Conservation (phyloP, 768 basidiomycete species). For the Lepiota brunneoincarnata region DNA sequence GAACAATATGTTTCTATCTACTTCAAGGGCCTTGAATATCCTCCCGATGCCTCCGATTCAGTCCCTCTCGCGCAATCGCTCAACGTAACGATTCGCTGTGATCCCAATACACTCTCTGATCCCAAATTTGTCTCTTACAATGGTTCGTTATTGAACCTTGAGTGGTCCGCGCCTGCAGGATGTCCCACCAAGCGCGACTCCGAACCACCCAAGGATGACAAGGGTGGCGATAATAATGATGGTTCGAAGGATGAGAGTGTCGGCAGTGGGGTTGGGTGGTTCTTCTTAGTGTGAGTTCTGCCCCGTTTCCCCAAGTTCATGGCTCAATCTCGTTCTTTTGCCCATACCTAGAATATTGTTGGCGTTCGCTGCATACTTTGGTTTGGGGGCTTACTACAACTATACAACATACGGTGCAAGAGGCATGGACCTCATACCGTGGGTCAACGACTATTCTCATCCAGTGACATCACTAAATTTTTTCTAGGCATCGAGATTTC, state of each 20-base stretch:
- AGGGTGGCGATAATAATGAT: slow-evolving; percentile 30
- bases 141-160: slow-evolving; percentile 46
- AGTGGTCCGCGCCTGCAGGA: slow-evolving; percentile 63
- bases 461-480: slow-evolving; percentile 11
- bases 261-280: slow-evolving; percentile 83
- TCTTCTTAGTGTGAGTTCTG: slow-evolving; percentile 73
- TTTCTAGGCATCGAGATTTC: slow-evolving; percentile 77
- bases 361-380: slow-evolving; percentile 69
- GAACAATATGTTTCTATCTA: slow-evolving; percentile 52
- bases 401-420: slow-evolving; percentile 84
- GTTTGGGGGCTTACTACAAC: slow-evolving; percentile 82
- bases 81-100: slow-evolving; percentile 61
- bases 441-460: slow-evolving; percentile 28
- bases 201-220: slow-evolving; percentile 21
- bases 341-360: slow-evolving; percentile 51
- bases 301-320: neutral
- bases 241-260: slow-evolving; percentile 35
- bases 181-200: slow-evolving; percentile 41
- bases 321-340: neutral
- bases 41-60: slow-evolving; percentile 38
- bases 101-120: slow-evolving; percentile 33
- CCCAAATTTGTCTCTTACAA: slow-evolving; percentile 63
- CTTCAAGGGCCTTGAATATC: slow-evolving; percentile 62
- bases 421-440: slow-evolving; percentile 84
- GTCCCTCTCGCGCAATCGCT: slow-evolving; percentile 54